Evolutionary conservation across 768 basidiomycete genomes (phyloP).

Genomic region (Amanita phalloides): DNA sequence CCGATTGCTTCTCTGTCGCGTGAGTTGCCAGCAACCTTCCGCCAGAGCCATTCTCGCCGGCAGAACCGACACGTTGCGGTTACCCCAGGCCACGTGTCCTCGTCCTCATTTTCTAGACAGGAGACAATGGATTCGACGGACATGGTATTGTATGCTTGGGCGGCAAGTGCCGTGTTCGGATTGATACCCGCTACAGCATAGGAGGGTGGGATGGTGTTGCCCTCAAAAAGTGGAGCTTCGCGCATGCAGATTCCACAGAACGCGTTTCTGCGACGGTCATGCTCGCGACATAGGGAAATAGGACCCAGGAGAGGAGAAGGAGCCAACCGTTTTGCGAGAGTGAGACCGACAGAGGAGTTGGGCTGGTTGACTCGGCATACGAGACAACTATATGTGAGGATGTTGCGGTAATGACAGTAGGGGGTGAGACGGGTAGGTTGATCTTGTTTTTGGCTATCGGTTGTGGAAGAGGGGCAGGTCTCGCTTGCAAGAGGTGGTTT

Average conservation of each 20-base stretch:
- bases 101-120: slow-evolving; percentile 64
- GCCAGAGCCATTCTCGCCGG: slow-evolving; percentile 57
- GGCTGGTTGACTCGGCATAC: slow-evolving; percentile 66
- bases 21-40: slow-evolving; percentile 33
- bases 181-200: slow-evolving; percentile 13
- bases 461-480: slow-evolving; percentile 23
- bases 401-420: slow-evolving; percentile 53
- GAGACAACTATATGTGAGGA: slow-evolving; percentile 42
- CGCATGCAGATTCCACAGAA: slow-evolving; percentile 65
- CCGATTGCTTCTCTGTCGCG: slow-evolving; percentile 49
- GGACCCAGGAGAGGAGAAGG: slow-evolving; percentile 30
- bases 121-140: slow-evolving; percentile 20
- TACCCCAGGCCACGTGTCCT: slow-evolving; percentile 52
- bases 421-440: slow-evolving; percentile 30
- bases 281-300: slow-evolving; percentile 51
- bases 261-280: slow-evolving; percentile 37
- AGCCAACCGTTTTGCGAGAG: slow-evolving; percentile 34
- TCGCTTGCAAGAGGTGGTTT: slow-evolving; percentile 24
- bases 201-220: slow-evolving; percentile 7
- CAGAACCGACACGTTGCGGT: slow-evolving; percentile 62
- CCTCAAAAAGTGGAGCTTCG: slow-evolving; percentile 40
- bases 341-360: slow-evolving; percentile 36
- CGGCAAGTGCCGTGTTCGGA: slow-evolving; percentile 14
- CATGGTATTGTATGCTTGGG: slow-evolving; percentile 13
- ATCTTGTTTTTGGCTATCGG: slow-evolving; percentile 11